Conservation (phyloP, 2,329 filamentous ascomycete genomes). For the Didymella arachidicola region DNA sequence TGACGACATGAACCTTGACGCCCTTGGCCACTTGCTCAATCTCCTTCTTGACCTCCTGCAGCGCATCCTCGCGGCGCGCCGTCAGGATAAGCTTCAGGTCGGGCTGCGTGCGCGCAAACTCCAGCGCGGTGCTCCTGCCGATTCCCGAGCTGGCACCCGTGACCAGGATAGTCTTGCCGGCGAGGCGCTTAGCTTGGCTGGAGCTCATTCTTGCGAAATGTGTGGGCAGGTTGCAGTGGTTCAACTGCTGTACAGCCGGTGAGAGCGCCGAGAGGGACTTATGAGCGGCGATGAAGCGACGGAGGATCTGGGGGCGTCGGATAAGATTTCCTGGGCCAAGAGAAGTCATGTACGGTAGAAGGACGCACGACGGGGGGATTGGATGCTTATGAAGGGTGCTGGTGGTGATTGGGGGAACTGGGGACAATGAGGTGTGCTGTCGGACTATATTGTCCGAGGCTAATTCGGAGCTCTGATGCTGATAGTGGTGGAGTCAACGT, state of each 20-base stretch:
- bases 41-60: conserved; percentile 77
- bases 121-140: conserved; percentile 80
- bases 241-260: conserved; percentile 15
- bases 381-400: conserved; percentile 5
- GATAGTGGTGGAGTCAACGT: conserved; percentile 1
- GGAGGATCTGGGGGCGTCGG: conserved; percentile 6
- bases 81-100: conserved; percentile 86
- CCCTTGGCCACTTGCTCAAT: conserved; percentile 77
- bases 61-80: conserved; percentile 80
- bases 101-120: conserved; percentile 88
- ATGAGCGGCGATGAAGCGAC: not conserved
- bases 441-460: conserved; percentile 13
- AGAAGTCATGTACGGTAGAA: conserved; percentile 19
- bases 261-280: conserved; percentile 5
- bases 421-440: conserved; percentile 5
- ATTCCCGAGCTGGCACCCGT: conserved; percentile 96
- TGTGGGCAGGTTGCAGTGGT: conserved; percentile 19
- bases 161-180: conserved; percentile 90
- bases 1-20: conserved; percentile 79
- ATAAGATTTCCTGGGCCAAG: conserved; percentile 15
- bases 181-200: conserved; percentile 76
- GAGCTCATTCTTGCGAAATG: conserved; percentile 67
- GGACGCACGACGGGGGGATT: conserved; percentile 10
- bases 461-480: conserved; percentile 15
- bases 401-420: conserved; percentile 11